Percentiles rank a stretch among this genome's conserved stretches.
These are phyloP conservation scores for Phytophthora sansomeana DNA, from an alignment of 352 stramenopile genomes.

Conservation along the genomic window DNA sequence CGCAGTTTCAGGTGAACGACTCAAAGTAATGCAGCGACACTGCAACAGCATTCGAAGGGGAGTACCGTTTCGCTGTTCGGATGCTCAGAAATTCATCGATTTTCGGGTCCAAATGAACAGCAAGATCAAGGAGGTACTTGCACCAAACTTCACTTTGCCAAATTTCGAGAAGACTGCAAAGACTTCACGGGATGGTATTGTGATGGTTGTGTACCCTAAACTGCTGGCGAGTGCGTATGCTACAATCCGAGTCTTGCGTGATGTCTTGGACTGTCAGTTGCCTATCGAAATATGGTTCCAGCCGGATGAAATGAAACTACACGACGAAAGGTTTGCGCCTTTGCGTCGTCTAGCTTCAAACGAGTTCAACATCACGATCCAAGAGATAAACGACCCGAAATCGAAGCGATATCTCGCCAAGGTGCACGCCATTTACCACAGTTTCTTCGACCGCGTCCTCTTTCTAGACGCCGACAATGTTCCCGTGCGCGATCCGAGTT, in stretches of 20 bases:
- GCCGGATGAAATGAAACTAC: neutral
- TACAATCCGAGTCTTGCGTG: neutral
- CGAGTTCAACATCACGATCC: constrained; percentile 1
- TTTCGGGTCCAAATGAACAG: neutral
- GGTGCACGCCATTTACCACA: constrained; percentile 6
- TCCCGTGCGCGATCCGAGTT: constrained; percentile 4
- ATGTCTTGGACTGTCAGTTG: neutral
- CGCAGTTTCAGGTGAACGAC: neutral
- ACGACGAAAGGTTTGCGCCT: neutral
- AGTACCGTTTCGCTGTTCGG: neutral
- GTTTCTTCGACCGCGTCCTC: neutral
- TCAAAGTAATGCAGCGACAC: neutral
- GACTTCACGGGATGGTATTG: neutral
- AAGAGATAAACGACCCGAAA: neutral
- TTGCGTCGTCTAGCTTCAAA: neutral
- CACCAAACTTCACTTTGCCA: neutral
- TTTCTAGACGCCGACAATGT: constrained; percentile 13
- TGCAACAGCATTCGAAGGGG: neutral
- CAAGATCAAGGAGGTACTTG: neutral
- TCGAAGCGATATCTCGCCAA: neutral
- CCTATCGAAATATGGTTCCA: constrained; percentile 7
- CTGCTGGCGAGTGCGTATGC: constrained; percentile 4
- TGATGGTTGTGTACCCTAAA: constrained; percentile 12
- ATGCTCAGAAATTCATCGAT: neutral
- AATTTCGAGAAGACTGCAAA: neutral